Evolutionary conservation across 2,329 filamentous ascomycete species (phyloP).

Genomic region (Scedosporium dehoogii): DNA sequence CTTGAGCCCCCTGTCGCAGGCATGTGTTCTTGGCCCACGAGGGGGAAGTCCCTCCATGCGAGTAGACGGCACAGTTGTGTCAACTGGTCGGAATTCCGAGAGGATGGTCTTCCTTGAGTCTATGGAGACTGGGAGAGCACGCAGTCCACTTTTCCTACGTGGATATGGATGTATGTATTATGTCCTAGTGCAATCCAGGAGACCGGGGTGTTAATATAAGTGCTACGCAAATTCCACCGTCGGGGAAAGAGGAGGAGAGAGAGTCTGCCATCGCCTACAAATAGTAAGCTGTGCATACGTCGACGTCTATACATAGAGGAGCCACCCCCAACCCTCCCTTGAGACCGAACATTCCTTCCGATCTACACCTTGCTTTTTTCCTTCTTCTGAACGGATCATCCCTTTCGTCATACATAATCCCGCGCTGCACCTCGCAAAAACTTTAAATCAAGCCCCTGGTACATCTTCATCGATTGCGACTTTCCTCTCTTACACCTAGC

Average conservation of each 20-base stretch:
- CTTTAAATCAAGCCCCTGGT: too few relatives aligned
- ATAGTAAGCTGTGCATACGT: not conserved
- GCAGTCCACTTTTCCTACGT: too few relatives aligned
- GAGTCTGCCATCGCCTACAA: not conserved
- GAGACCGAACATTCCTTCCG: not conserved
- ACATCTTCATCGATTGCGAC: too few relatives aligned
- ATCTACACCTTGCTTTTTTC: not conserved
- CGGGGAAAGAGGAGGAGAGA: not conserved
- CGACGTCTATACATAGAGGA: not conserved
- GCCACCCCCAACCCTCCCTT: not conserved
- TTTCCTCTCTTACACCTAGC: not conserved
- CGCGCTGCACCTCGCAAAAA: not conserved
- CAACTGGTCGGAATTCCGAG: too few relatives aligned
- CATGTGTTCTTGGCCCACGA: too few relatives aligned
- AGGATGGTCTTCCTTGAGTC: too few relatives aligned
- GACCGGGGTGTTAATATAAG: not conserved
- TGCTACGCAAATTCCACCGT: not conserved
- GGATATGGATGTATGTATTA: too few relatives aligned
- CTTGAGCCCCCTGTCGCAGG: not conserved
- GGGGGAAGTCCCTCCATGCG: too few relatives aligned
- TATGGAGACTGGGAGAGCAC: too few relatives aligned
- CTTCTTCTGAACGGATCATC: not conserved
- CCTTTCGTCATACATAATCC: not conserved
- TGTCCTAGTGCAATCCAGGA: too few relatives aligned
- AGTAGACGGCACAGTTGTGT: too few relatives aligned